Evolutionary conservation across 177 flowering plant species (phyloP), one percentile per base, ranked within the genome.

Genomic region (Vitis hybrid): DNA sequence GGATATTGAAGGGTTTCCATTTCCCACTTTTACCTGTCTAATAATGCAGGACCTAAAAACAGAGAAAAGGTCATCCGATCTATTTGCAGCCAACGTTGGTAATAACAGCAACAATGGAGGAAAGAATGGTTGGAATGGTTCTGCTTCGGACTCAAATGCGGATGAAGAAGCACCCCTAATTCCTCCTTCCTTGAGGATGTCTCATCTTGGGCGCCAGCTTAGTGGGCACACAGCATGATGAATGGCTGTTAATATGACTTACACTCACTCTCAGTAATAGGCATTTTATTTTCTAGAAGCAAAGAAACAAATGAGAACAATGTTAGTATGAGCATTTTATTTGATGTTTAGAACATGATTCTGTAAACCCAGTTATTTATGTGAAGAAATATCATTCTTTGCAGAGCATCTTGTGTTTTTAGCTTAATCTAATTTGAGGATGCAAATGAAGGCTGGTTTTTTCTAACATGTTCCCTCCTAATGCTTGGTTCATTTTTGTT

Each of bases 131-230:
- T 76, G 78, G 62, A 79, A 72, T 75, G 64, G 59, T 49, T 74
- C 78, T 19, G 64, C 50, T 49, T 34, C 75, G 11, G 85, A 81
- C 59, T 60, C 72, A 5, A 48, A 50, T 49, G 77, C 77, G 52
- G 90, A 85, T 71, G 90, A 85, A 77, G 89, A 87, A 80, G 79
- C 85, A 32, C 88, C 89, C 64, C 65, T 88, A 60, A 70, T 88
- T 67, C 76, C 85, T 67, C 74, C 9, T 78, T 84, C 85, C 9
- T 78, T 84, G 14, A 79, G 83, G 73, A 66, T 85, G 65, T 82
- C 87, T 63, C 87, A 79, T 71, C 77, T 85, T 21, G 89, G 89
- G 56, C 80, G 77, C 62, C 82, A 77, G 76, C 72, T 83, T 70
- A 71, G 82, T 67, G 56, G 70, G 23, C 70, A 75, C 57, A 34